These are phyloP conservation scores for Maudiozyma humilis DNA, from an alignment of 1,139 yeast species.

Conservation along the genomic window DNA sequence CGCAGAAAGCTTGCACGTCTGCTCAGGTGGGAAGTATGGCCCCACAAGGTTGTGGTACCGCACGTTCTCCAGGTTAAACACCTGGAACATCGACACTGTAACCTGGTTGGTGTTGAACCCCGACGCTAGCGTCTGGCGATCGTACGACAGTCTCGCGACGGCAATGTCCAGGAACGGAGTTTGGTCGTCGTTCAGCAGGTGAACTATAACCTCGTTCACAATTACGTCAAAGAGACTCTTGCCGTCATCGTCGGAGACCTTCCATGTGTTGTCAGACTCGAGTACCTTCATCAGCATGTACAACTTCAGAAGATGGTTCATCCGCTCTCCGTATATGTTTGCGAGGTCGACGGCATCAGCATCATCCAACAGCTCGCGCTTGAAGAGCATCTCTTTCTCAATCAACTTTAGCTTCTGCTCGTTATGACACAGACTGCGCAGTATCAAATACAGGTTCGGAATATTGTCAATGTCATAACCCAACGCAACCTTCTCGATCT, in stretches of 20 bases:
- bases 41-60: conserved; percentile 65
- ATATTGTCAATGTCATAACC: conserved; percentile 64
- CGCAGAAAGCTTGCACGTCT: background rate
- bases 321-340: conserved; percentile 26
- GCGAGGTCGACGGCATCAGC: conserved; percentile 29
- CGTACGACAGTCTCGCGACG: conserved; percentile 53
- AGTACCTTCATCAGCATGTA: conserved; percentile 31
- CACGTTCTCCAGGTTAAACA: conserved; percentile 56
- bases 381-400: conserved; percentile 34
- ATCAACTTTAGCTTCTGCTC: conserved; percentile 41
- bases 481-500: conserved; percentile 57
- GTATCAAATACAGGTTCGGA: conserved; percentile 44
- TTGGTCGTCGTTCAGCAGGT: conserved; percentile 52
- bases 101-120: conserved; percentile 56
- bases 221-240: conserved; percentile 48
- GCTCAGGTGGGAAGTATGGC: conserved; percentile 33
- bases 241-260: conserved; percentile 22
- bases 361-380: conserved; percentile 31
- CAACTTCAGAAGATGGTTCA: conserved; percentile 28
- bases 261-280: conserved; percentile 24
- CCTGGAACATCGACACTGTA: conserved; percentile 57
- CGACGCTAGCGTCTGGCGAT: conserved; percentile 52
- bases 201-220: conserved; percentile 68
- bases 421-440: conserved; percentile 48
- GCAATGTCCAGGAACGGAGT: conserved; percentile 68